Conservation (phyloP, 495 filamentous ascomycete genomes). For the Copromyces sp. region DNA sequence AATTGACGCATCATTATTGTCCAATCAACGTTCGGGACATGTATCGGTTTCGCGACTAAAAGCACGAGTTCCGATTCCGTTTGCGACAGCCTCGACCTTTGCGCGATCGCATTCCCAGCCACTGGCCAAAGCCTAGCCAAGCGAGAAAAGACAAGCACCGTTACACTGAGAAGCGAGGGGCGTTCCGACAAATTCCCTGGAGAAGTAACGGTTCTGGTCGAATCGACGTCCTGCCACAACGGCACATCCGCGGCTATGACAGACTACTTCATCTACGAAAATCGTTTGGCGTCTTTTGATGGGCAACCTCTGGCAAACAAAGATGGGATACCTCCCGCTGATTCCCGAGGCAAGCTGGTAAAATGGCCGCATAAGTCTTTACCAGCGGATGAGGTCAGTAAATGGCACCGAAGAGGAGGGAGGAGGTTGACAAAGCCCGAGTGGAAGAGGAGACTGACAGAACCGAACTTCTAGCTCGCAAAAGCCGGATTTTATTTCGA, state of each 20-base stretch:
- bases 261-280: constrained; percentile 48
- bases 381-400: constrained; percentile 52
- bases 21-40: not conserved
- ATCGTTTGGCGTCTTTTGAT: constrained; percentile 66
- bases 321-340: constrained; percentile 57
- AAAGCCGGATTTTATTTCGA: constrained; percentile 84
- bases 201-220: not conserved
- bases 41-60: not conserved
- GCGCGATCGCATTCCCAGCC: not conserved
- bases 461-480: constrained; percentile 51
- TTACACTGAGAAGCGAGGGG: not conserved
- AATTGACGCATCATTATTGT: not conserved
- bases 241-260: constrained; percentile 13
- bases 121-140: not conserved
- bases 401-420: not conserved
- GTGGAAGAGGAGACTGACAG: constrained; percentile 2
- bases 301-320: constrained; percentile 40
- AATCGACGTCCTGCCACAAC: not conserved
- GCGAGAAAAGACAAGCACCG: not conserved
- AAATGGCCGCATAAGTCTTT: constrained; percentile 69
- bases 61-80: not conserved
- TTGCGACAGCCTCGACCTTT: not conserved
- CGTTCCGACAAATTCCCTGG: not conserved
- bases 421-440: not conserved
- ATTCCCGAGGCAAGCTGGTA: constrained; percentile 45